phyloP scores from a whole-genome alignment of 257 asterid genomes.

The Asclepias syriaca region DNA sequence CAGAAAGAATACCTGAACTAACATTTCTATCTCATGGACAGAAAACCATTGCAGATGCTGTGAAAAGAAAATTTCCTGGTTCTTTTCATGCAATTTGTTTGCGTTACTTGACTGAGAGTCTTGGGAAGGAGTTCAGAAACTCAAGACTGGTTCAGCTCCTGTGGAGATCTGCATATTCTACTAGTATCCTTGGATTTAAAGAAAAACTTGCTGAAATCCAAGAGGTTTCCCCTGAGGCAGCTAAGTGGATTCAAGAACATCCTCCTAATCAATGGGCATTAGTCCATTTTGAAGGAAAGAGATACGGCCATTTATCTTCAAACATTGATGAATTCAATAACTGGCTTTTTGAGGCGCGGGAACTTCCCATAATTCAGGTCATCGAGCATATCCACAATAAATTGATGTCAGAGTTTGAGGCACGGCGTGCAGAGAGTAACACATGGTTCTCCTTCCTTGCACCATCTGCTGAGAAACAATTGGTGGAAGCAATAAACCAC shows the following conservation, averaged over 20 bases:
- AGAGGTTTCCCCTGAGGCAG: slow-evolving; percentile 56
- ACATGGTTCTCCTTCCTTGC: slow-evolving; percentile 56
- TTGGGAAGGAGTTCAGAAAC: slow-evolving; percentile 57
- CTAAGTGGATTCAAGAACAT: slow-evolving; percentile 53
- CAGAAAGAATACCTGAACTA: slow-evolving; percentile 39
- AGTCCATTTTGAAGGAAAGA: slow-evolving; percentile 44
- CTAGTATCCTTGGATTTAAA: slow-evolving; percentile 43
- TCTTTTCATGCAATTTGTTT: slow-evolving; percentile 56
- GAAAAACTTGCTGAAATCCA: slow-evolving; percentile 53
- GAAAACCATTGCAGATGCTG: slow-evolving; percentile 53
- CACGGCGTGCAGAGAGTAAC: slow-evolving; percentile 36
- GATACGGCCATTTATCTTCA: slow-evolving; percentile 64
- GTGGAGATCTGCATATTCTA: slow-evolving; percentile 64
- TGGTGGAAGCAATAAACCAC: slow-evolving; percentile 38
- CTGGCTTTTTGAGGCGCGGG: slow-evolving; percentile 65
- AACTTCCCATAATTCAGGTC: slow-evolving; percentile 67
- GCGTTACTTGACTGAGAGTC: slow-evolving; percentile 62
- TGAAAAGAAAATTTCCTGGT: slow-evolving; percentile 42
- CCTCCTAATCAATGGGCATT: slow-evolving; percentile 62
- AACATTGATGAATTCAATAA: slow-evolving; percentile 50
- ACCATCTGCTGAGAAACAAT: slow-evolving; percentile 58
- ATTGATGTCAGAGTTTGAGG: slow-evolving; percentile 44
- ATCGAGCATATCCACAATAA: slow-evolving; percentile 52
- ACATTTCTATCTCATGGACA: slow-evolving; percentile 57
- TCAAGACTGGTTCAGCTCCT: slow-evolving; percentile 63